Conservation (phyloP, 192 early-diverging fungal species). For the Gonapodya sp. region DNA sequence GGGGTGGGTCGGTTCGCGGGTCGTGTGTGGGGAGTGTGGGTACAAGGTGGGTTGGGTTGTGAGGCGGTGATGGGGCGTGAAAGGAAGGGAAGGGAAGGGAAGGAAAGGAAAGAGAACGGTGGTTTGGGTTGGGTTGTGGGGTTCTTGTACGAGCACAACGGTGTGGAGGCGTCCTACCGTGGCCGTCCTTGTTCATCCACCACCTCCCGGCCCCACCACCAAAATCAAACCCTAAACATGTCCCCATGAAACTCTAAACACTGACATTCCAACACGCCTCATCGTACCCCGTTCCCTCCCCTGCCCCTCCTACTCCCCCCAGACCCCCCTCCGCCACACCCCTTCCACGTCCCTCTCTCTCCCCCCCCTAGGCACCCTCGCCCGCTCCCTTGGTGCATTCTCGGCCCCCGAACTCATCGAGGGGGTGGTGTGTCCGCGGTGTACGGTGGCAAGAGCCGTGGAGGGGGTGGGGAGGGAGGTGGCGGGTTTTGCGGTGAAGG, state of each 20-base stretch:
- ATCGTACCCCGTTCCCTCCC: neutral
- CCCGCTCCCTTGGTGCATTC: neutral
- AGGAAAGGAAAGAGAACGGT: too few relatives aligned
- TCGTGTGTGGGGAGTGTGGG: constrained; percentile 7
- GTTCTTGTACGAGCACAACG: too few relatives aligned
- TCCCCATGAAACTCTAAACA: too few relatives aligned
- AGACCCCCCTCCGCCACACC: constrained; percentile 2
- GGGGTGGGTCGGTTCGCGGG: neutral
- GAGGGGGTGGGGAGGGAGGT: neutral
- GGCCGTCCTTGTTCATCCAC: too few relatives aligned
- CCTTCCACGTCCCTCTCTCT: neutral
- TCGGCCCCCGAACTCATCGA: neutral
- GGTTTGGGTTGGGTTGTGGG: too few relatives aligned
- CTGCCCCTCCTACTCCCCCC: neutral
- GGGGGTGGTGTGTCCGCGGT: constrained; percentile 6
- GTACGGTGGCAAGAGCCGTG: neutral
- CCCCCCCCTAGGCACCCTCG: neutral
- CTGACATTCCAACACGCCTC: too few relatives aligned
- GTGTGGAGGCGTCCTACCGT: too few relatives aligned
- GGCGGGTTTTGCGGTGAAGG: neutral
- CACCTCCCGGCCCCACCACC: too few relatives aligned
- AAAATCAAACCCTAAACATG: too few relatives aligned
- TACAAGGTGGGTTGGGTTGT: constrained; percentile 5
- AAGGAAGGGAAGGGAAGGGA: too few relatives aligned
- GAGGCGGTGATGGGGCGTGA: too few relatives aligned